These are phyloP conservation scores for Fusarium sp. DNA, from an alignment of 2,329 filamentous ascomycete genomes.

Conservation along the genomic window DNA sequence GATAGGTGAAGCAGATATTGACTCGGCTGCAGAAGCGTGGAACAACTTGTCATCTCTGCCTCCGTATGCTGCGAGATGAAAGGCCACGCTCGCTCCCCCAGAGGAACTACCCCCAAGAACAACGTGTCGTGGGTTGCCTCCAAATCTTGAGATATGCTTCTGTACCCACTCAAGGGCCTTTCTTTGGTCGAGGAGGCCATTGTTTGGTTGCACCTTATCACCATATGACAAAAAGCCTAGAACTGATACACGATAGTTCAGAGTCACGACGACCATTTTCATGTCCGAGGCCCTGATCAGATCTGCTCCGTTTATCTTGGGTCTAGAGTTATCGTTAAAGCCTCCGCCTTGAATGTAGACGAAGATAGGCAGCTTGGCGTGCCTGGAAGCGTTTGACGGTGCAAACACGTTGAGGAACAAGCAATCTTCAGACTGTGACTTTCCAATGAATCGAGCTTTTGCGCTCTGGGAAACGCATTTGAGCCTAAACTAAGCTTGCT, in stretches of 20 bases:
- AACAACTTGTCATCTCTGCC: slow-evolving; percentile 60
- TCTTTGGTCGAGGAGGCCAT: slow-evolving; percentile 75
- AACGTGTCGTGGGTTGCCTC: slow-evolving; percentile 73
- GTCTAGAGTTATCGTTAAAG: slow-evolving; percentile 59
- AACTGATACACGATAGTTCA: slow-evolving; percentile 80
- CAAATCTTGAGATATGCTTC: slow-evolving; percentile 71
- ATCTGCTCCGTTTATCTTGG: slow-evolving; percentile 67
- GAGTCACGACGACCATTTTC: slow-evolving; percentile 73
- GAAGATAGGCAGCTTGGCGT: slow-evolving; percentile 70
- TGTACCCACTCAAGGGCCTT: slow-evolving; percentile 76
- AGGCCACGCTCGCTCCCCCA: slow-evolving; percentile 69
- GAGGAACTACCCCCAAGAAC: slow-evolving; percentile 74
- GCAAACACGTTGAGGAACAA: slow-evolving; percentile 73
- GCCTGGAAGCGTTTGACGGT: slow-evolving; percentile 59
- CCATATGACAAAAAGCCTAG: slow-evolving; percentile 75
- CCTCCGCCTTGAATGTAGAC: slow-evolving; percentile 68
- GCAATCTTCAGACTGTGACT: slow-evolving; percentile 68
- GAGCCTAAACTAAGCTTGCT: slow-evolving; percentile 29
- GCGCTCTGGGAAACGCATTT: slow-evolving; percentile 45
- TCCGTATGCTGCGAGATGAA: slow-evolving; percentile 67
- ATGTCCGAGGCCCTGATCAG: slow-evolving; percentile 65
- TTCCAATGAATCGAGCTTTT: slow-evolving; percentile 24
- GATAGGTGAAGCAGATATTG: slow-evolving; percentile 60
- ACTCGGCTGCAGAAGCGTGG: slow-evolving; percentile 60
- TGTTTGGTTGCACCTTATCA: slow-evolving; percentile 69